Evolutionary conservation across 2,329 filamentous ascomycete genomes (phyloP), one percentile per base, ranked within the genome.

Genomic region (Aspergillus sp.): DNA sequence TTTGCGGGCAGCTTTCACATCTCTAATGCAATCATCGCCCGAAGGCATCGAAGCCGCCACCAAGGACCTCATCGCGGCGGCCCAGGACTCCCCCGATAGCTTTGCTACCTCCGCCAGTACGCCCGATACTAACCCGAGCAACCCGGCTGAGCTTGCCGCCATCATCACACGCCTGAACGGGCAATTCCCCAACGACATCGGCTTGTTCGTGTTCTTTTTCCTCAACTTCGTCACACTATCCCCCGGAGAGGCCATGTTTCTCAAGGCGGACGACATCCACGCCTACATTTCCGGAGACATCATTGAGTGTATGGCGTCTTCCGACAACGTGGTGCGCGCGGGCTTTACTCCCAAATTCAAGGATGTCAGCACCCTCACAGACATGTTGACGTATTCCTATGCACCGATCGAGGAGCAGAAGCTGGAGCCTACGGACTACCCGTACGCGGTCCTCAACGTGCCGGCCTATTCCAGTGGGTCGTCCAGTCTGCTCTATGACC

Each of bases 301-400:
- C 67, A 92, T 99, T 74, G 95, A 99, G 78, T 99, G 95, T 82
- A 99, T 99, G 95, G 95, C 95, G 0, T 90, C 92, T 9, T 96
- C 91, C n/a, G 95, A 99, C 83, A 99, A 99, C 67, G 95, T 99
- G 39, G 93, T 99, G 54, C 92, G 95, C 57, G 95, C 95, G 0
- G 95, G 95, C 49, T 95, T 99, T 77, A 99, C 95, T 0, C 95
- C 95, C 57, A 99, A 99, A 75, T 99, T 96, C 84, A 97, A 98
- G 80, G 95, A 99, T 68, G 91, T 98, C 22, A 80, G 87, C 56
- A 98, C 92, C 0, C 83, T 99, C 11, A 92, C 94, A 36, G 84
- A 87, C 62, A 96, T 96, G 88, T 81, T 99, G 66, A 99, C 95
- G 0, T 99, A 99, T 81, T 91, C 88, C 68, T 97, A 96, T 71